A percentile compares a stretch with the other conserved stretches of the same genome.
These are phyloP conservation scores for Pseudogymnoascus sp. DNA, from an alignment of 2,329 filamentous ascomycete species.

Conservation along the genomic window DNA sequence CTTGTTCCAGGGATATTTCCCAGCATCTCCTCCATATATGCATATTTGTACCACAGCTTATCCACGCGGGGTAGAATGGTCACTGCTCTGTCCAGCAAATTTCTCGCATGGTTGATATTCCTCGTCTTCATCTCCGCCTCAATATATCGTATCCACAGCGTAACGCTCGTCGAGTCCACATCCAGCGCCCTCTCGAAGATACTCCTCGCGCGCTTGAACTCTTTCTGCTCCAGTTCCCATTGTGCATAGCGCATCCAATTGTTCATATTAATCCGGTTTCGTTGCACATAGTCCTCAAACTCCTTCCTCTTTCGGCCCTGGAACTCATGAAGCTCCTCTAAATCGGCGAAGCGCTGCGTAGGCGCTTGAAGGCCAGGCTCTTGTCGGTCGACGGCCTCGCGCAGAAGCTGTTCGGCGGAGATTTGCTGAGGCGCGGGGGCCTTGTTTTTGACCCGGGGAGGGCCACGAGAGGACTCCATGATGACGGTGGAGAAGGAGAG, in stretches of 20 bases:
- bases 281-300: slow-evolving; percentile 95
- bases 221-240: slow-evolving; percentile 98
- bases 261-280: slow-evolving; percentile 92
- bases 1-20: slow-evolving; percentile 88
- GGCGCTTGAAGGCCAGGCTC: slow-evolving; percentile 83
- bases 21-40: slow-evolving; percentile 97
- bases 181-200: slow-evolving; percentile 95
- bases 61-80: slow-evolving; percentile 85
- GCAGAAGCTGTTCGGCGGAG: slow-evolving; percentile 91
- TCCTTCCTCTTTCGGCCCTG: slow-evolving; percentile 94
- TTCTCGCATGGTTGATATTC: slow-evolving; percentile 95
- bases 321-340: slow-evolving; percentile 96
- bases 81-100: slow-evolving; percentile 90
- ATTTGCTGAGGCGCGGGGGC: slow-evolving; percentile 85
- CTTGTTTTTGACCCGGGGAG: slow-evolving; percentile 98
- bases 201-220: slow-evolving; percentile 83
- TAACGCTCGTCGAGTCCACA: slow-evolving; percentile 79
- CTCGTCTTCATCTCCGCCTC: slow-evolving; percentile 93
- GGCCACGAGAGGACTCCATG: slow-evolving; percentile 89
- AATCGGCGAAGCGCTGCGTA: slow-evolving; percentile 88
- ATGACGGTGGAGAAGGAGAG: slow-evolving; percentile 28
- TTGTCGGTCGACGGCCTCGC: slow-evolving; percentile 94
- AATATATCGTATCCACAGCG: slow-evolving; percentile 87
- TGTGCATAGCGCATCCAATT: slow-evolving; percentile 98
- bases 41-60: slow-evolving; percentile 99